Evolutionary conservation across 345 rosid species (phyloP), one percentile per base, ranked within the genome.

Genomic region (Boechera retrofracta): DNA sequence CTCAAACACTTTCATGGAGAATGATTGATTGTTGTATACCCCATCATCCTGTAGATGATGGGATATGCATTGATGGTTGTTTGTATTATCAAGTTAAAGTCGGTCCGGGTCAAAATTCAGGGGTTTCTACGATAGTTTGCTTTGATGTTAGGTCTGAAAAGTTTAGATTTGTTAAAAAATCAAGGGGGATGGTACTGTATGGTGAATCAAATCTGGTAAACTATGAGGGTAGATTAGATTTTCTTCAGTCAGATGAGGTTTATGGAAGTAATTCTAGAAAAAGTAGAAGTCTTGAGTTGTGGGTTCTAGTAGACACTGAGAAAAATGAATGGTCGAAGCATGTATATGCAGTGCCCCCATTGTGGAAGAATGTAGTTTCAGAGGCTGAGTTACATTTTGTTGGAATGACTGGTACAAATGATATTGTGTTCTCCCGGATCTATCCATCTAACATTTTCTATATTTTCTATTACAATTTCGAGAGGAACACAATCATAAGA

Each of bases 61-160:
- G 41, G 42, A 32, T 65, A 16, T 21, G 11, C 51, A 41, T 62
- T 31, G 13, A 62, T 24, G 67, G 67, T 24, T 31, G 29, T 62
- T 62, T 62, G 49, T 41, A 62, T 62, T 62, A 62, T 24, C 5
- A 5, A 39, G 67, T 51, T 62, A 10, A 0, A 5, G 5, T 62
- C 51, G 1, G 13, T 15, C 1, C 1, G 0, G 10, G 31, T 18
- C 1, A 1, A 1, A 18, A 18, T 38, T 44, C 32, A 18, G 12
- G 1, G 3, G 2, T 12, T 39, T 6, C 6, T 16, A 9, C 21
- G 2, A 28, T 63, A 11, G 35, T 10, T 36, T 59, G 64, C 29
- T 59, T 59, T 16, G 67, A 39, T 39, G 33, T 62, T 24, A 38
- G 49, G 18, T 62, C 48, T 21, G 67, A 62, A 26, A 36, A 38